Evolutionary conservation across 1,139 yeast species (phyloP).

Genomic region (Suhomyces chickasaworum): DNA sequence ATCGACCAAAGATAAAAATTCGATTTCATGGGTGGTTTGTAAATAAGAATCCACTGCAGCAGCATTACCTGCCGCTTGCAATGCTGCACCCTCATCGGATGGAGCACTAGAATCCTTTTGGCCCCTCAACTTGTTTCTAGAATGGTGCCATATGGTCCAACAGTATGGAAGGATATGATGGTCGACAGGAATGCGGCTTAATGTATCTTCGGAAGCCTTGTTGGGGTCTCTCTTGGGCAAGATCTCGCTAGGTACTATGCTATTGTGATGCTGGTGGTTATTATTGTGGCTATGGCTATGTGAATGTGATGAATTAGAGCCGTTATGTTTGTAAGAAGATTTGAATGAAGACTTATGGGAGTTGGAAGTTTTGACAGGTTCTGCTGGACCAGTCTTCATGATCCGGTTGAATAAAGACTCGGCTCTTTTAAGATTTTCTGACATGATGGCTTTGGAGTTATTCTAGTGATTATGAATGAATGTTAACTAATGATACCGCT

Average conservation of each 20-base stretch:
- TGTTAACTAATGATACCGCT: background rate
- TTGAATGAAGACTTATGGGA: constrained; percentile 5
- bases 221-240: constrained; percentile 42
- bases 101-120: constrained; percentile 20
- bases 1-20: constrained; percentile 23
- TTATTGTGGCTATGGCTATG: constrained; percentile 11
- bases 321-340: constrained; percentile 7
- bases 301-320: constrained; percentile 6
- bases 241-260: constrained; percentile 17
- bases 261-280: constrained; percentile 9
- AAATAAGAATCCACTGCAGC: constrained; percentile 43
- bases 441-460: no score
- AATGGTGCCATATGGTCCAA: constrained; percentile 55
- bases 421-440: constrained; percentile 53
- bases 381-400: constrained; percentile 36
- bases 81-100: constrained; percentile 18
- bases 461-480: constrained; percentile 3
- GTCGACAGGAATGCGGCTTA: constrained; percentile 28
- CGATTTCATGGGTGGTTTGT: constrained; percentile 45
- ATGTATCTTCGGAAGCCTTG: constrained; percentile 37
- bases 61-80: constrained; percentile 18
- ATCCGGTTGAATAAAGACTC: constrained; percentile 52
- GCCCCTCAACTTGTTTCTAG: constrained; percentile 30
- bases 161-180: constrained; percentile 50
- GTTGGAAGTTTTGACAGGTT: constrained; percentile 4